A percentile compares a stretch with the other conserved stretches of the same genome.
Evolutionary conservation across 169 alveolate genomes (phyloP).

Genomic region (Perkinsus chesapeaki): DNA sequence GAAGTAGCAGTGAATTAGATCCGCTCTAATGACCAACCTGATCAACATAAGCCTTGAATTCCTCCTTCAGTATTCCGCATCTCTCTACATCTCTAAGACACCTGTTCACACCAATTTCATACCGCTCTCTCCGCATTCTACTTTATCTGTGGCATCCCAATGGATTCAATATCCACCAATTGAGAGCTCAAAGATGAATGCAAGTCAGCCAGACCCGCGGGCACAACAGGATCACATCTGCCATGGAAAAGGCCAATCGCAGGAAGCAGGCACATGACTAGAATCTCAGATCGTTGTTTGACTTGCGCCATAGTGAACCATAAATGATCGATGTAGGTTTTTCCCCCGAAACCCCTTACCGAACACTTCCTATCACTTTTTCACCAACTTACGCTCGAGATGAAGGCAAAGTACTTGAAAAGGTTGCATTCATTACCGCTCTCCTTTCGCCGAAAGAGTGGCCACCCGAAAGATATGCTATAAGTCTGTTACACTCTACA

Average conservation of each 20-base stretch:
- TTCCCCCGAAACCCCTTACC: neutral
- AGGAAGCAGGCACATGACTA: neutral
- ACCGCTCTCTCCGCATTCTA: neutral
- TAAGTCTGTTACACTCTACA: too few species aligned
- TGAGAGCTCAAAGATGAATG: neutral
- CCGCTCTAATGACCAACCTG: too few species aligned
- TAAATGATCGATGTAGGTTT: neutral
- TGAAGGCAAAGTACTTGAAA: too few species aligned
- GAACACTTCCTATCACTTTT: neutral
- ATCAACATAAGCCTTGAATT: neutral
- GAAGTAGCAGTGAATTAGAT: too few species aligned
- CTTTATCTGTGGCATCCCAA: neutral
- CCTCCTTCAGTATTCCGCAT: neutral
- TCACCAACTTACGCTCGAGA: neutral
- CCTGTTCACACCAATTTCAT: neutral
- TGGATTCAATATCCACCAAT: neutral
- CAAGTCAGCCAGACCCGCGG: neutral
- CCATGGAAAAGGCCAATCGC: neutral
- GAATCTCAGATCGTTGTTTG: neutral
- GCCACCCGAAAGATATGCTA: too few species aligned
- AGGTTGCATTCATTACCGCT: too few species aligned
- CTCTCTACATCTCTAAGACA: neutral
- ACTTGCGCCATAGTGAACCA: neutral
- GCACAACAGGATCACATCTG: neutral
- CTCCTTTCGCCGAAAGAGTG: too few species aligned